Evolutionary conservation across 1,284 basidiomycete genomes (phyloP).

Genomic region (Abortiporus biennis): DNA sequence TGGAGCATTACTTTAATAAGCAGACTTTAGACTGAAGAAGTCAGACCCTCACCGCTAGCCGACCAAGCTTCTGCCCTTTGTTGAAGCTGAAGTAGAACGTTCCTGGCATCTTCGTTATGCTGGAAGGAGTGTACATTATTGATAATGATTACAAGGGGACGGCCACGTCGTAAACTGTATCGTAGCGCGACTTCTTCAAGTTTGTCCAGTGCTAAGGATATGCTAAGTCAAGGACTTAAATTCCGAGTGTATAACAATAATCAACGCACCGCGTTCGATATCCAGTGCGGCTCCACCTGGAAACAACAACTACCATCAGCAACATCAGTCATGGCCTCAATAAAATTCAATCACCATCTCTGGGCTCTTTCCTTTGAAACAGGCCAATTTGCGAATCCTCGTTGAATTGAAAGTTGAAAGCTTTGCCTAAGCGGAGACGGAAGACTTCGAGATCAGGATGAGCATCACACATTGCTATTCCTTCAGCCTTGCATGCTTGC

Average conservation of each 20-base stretch:
- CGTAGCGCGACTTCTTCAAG: slow-evolving; percentile 81
- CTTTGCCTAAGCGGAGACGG: slow-evolving; percentile 78
- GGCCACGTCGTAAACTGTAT: slow-evolving; percentile 46
- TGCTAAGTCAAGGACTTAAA: neutral
- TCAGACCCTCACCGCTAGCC: slow-evolving; percentile 50
- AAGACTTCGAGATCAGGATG: slow-evolving; percentile 72
- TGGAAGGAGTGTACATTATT: slow-evolving; percentile 78
- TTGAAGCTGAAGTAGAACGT: slow-evolving; percentile 77
- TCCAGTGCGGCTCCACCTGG: slow-evolving; percentile 75
- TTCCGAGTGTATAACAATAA: neutral
- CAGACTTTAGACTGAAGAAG: too few relatives aligned
- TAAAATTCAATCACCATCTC: slow-evolving; percentile 49
- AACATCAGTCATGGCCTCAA: neutral
- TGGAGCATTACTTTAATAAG: too few relatives aligned
- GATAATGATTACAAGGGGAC: slow-evolving; percentile 73
- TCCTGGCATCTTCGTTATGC: slow-evolving; percentile 72
- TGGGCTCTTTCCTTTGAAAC: slow-evolving; percentile 79
- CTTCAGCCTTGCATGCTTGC: slow-evolving; percentile 67
- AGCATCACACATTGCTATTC: slow-evolving; percentile 48
- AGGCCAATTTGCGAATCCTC: slow-evolving; percentile 76
- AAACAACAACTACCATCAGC: too few relatives aligned
- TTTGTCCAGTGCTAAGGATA: slow-evolving; percentile 67
- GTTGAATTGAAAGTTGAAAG: slow-evolving; percentile 71
- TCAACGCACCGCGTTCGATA: slow-evolving; percentile 64
- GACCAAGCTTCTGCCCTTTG: slow-evolving; percentile 84